Base-by-base conservation (phyloP, 2,329 filamentous ascomycete genomes). In the Triangularia setosa region DNA sequence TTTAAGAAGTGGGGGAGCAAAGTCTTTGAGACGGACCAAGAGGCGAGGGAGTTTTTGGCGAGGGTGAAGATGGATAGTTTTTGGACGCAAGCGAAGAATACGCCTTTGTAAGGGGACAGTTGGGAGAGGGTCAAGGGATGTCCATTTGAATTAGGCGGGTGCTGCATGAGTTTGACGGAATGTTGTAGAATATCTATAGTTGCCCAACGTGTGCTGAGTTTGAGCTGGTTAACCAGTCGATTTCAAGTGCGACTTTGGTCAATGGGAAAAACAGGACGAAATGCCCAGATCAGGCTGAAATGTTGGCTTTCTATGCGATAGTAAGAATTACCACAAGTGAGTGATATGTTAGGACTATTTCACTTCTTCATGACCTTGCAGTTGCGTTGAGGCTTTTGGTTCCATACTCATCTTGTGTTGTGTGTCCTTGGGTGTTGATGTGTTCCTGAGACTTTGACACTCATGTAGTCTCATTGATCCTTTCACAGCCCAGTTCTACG, bases 1-100 rank as follows among this genome's bases (percentile, higher is more conserved):
- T 99, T 98, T 75, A 88, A 90, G 69, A 93, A 92, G 73, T 98
- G 94, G 91, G 84, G 90, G 2, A 93, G 89, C 67, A 90, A 92
- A 74, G 87, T 95, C n/a, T 97, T 93, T 76, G 95, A 98, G 78
- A 94, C 91, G 1, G 95, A 99, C 75, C 85, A 88, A 11, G 91
- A 96, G 74, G 95, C 94, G 4, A 90, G 91, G 74, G 92, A 97
- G 70, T 83, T 89, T 23, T 78, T 99, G 67, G 80, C 87, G 12
- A 85, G 92, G 70, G 87, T 88, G 5, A 97, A 96, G 81, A 91
- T 98, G 84, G 94, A 98, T 72, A 96, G 90, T 72, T 94, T 99
- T 73, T 99, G 95, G 95, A 90, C 90, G 9, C 79, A 95, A 70
- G 94, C 93, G 0, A 96, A 96, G 81, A 91, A 69, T 58, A 48